Conservation (phyloP, 2,329 filamentous ascomycete genomes). For the Fonsecaea erecta region DNA sequence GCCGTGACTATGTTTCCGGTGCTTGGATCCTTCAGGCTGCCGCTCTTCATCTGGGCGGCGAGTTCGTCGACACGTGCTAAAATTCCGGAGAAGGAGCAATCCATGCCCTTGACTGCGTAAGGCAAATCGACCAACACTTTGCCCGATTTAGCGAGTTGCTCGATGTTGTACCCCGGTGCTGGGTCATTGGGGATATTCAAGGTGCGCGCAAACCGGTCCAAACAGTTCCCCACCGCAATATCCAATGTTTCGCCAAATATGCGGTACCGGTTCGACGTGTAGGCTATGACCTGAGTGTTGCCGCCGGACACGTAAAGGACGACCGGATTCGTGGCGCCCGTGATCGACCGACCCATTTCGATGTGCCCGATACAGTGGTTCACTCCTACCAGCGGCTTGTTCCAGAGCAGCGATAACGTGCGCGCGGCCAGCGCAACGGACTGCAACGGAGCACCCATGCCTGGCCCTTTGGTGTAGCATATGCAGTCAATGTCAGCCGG, state of each 20-base stretch:
- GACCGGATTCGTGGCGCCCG: constrained; percentile 85
- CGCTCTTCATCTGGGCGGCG: constrained; percentile 67
- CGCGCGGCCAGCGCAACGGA: constrained; percentile 84
- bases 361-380: constrained; percentile 99
- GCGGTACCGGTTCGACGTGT: constrained; percentile 89
- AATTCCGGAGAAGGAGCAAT: constrained; percentile 94
- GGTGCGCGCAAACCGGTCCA: constrained; percentile 92
- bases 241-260: constrained; percentile 98
- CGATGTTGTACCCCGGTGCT: constrained; percentile 96
- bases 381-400: constrained; percentile 85
- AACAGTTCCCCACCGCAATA: constrained; percentile 95
- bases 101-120: constrained; percentile 98
- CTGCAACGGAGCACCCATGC: constrained; percentile 93
- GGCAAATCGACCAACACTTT: constrained; percentile 78
- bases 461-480: constrained; percentile 93
- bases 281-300: constrained; percentile 97
- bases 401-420: constrained; percentile 81
- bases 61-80: constrained; percentile 80
- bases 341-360: constrained; percentile 96
- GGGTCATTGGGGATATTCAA: constrained; percentile 93
- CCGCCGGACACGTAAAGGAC: constrained; percentile 95
- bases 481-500: constrained; percentile 80
- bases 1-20: constrained; percentile 66
- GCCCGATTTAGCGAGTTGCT: constrained; percentile 81
- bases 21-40: constrained; percentile 52